Evolutionary conservation across 768 basidiomycete genomes (phyloP).

Genomic region (Macrolepiota albuminosa): DNA sequence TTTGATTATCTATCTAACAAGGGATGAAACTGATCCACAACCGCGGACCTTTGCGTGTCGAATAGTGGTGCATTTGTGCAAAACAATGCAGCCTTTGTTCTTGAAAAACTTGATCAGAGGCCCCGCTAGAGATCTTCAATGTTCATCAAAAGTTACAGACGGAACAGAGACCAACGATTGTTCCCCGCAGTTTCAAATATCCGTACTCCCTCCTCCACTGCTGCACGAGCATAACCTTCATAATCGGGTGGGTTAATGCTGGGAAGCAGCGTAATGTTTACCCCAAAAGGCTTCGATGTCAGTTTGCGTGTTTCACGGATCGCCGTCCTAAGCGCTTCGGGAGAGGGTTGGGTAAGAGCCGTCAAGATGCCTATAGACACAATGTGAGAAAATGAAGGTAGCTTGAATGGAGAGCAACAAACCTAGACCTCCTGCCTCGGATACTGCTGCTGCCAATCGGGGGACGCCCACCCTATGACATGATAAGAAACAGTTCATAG

Average conservation of each 20-base stretch:
- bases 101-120: slow-evolving; percentile 80
- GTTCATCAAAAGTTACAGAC: neutral
- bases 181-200: slow-evolving; percentile 94
- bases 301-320: slow-evolving; percentile 72
- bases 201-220: slow-evolving; percentile 82
- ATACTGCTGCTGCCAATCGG: slow-evolving; percentile 68
- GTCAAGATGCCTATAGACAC: slow-evolving; percentile 65
- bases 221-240: slow-evolving; percentile 72
- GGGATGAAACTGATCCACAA: neutral
- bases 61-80: slow-evolving; percentile 89
- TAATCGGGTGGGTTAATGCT: slow-evolving; percentile 91
- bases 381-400: neutral
- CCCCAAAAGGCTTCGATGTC: slow-evolving; percentile 76
- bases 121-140: slow-evolving; percentile 47
- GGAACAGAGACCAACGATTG: slow-evolving; percentile 53
- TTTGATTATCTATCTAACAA: neutral
- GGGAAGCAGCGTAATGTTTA: slow-evolving; percentile 85
- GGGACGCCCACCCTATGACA: slow-evolving; percentile 78
- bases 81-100: slow-evolving; percentile 66
- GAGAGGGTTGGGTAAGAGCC: slow-evolving; percentile 82
- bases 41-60: slow-evolving; percentile 71
- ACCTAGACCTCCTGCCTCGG: slow-evolving; percentile 81
- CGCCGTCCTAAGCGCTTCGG: slow-evolving; percentile 73
- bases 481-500: neutral
- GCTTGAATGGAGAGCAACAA: slow-evolving; percentile 12